Evolutionary conservation across 2,329 filamentous ascomycete genomes (phyloP).

Genomic region (Colletotrichum sp.): DNA sequence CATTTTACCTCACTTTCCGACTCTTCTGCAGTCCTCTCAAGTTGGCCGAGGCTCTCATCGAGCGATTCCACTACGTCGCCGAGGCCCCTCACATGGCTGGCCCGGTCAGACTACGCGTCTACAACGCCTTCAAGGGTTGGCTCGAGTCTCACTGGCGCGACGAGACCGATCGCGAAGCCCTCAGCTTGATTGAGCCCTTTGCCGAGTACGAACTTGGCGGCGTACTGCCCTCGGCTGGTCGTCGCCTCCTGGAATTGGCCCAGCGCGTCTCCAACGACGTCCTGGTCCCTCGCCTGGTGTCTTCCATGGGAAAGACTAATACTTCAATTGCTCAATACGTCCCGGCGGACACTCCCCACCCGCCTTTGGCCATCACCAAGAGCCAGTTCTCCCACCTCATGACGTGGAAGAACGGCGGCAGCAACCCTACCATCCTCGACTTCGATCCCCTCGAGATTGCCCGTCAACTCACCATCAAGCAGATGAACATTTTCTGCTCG

Average conservation of each 20-base stretch:
- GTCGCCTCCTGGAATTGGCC: constrained; percentile 79
- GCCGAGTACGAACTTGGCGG: constrained; percentile 72
- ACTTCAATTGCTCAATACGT: constrained; percentile 75
- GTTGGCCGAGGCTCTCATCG: constrained; percentile 82
- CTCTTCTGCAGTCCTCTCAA: constrained; percentile 84
- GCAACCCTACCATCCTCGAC: constrained; percentile 77
- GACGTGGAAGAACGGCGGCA: constrained; percentile 75
- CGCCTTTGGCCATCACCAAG: constrained; percentile 72
- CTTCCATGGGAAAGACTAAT: constrained; percentile 87
- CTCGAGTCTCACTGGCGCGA: constrained; percentile 94
- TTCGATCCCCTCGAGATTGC: constrained; percentile 92
- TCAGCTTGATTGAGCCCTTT: constrained; percentile 79
- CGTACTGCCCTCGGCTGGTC: constrained; percentile 76
- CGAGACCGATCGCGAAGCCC: constrained; percentile 76
- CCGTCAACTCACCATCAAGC: constrained; percentile 89
- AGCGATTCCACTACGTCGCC: constrained; percentile 90
- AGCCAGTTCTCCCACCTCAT: constrained; percentile 75
- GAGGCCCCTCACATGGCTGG: constrained; percentile 74
- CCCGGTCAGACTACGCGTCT: constrained; percentile 87
- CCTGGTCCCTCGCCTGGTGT: constrained; percentile 81
- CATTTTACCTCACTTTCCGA: constrained; percentile 95
- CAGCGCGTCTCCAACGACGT: constrained; percentile 77
- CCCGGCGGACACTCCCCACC: constrained; percentile 73
- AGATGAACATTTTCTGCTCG: constrained; percentile 88
- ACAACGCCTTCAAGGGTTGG: constrained; percentile 98